Base-by-base conservation (phyloP, 306 rosid genomes). In the Spatholobus suberectus region DNA sequence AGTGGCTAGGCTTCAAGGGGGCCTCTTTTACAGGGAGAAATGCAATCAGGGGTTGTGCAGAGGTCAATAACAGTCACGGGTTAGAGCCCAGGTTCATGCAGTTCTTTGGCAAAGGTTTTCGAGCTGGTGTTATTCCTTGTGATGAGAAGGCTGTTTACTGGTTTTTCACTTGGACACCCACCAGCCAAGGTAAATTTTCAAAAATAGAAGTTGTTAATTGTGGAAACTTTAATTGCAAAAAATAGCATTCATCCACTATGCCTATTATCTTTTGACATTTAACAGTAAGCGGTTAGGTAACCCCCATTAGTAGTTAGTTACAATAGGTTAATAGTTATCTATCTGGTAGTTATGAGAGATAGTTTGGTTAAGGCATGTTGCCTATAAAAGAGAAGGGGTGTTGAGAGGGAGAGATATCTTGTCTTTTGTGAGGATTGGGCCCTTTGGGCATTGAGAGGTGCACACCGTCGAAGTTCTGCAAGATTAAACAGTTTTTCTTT, bases 1-100 rank as follows among this genome's bases (percentile, higher is more conserved):
- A 85, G 81, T 91, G 97, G 92, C 62, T 95, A 4, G 94, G 92
- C 29, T 93, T 95, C 65, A 87, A 89, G 58, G 77, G 80, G 24
- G 86, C 95, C 0, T 43, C 84, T n/a, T 82, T 54, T 77, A 37
- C 89, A 3, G 81, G 89, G 4, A 91, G 97, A 83, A 79, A 15
- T 69, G 95, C 89, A 35, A 69, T 89, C 1, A 87, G 98, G 20
- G 98, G 98, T 0, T 72, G 68, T 79, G 57, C 71, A 1, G 70
- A 78, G 23, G 78, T 61, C 14, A n/a, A 81, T 7, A 69, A 3
- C 38, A 54, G 20, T 27, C 95, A 91, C 11, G 51, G 78, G 23
- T 21, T 91, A 23, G 90, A 84, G 29, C 88, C 91, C 0, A 61
- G 8, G 29, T 29, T 86, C n/a, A 75, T 76, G 83, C 90, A 77